Evolutionary conservation across 495 filamentous ascomycete species (phyloP).

Genomic region (Penicillium tannophilum): DNA sequence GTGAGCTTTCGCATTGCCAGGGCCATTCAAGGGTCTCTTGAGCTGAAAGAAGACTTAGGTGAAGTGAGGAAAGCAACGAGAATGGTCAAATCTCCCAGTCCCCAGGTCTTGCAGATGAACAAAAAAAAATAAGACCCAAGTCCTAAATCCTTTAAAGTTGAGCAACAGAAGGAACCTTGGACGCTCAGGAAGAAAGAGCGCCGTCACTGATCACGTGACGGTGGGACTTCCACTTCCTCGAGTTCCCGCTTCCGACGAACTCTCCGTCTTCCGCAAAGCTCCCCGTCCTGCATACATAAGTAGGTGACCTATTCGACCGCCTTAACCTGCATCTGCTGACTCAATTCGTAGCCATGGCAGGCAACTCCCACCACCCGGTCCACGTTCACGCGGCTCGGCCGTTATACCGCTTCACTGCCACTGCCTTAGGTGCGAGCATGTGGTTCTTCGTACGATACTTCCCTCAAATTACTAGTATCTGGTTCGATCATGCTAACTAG

Average conservation of each 20-base stretch:
- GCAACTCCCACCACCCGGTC: conserved; percentile 62
- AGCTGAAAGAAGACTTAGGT: not conserved
- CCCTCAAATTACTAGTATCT: no score
- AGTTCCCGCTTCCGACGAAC: conserved; percentile 8
- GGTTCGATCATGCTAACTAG: conserved; percentile 13
- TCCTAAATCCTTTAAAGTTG: not conserved
- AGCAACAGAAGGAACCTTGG: not conserved
- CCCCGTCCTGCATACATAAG: conserved; percentile 6
- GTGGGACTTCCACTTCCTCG: conserved; percentile 1
- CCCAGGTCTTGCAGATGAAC: not conserved
- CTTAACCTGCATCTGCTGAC: not conserved
- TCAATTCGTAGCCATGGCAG: conserved; percentile 51
- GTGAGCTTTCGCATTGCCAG: conserved; percentile 11
- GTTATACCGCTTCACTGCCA: conserved; percentile 82
- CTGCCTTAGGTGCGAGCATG: conserved; percentile 90
- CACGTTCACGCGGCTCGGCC: conserved; percentile 71
- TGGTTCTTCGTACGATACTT: conserved; percentile 88
- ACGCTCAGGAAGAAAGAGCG: conserved; percentile 4
- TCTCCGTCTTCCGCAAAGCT: conserved; percentile 5
- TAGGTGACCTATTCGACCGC: not conserved
- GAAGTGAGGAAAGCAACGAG: not conserved
- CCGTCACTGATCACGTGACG: conserved; percentile 11
- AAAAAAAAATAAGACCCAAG: not conserved
- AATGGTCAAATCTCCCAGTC: not conserved
- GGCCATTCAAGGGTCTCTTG: conserved; percentile 11